phyloP scores from a whole-genome alignment of 78 protist genomes.

The Creolimax fragrantissima region DNA sequence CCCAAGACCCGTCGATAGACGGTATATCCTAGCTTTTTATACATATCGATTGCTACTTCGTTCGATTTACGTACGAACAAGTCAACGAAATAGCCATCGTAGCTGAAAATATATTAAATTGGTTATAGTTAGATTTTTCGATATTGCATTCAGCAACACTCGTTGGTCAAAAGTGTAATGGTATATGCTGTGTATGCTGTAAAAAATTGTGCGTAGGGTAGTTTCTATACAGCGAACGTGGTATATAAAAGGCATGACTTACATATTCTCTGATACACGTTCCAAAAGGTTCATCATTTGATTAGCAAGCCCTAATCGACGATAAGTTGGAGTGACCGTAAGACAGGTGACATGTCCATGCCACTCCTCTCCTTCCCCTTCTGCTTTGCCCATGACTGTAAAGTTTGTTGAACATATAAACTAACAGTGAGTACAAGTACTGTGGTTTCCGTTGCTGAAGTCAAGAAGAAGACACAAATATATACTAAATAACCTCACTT shows the following conservation, averaged over 20 bases:
- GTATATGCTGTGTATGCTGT: no score
- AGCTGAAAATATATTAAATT: background rate
- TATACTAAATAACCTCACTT: background rate
- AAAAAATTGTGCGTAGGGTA: background rate
- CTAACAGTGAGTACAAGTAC: background rate
- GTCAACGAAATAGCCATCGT: conserved; percentile 89
- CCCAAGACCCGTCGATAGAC: conserved; percentile 74
- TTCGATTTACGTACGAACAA: conserved; percentile 87
- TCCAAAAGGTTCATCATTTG: conserved; percentile 83
- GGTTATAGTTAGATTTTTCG: no score
- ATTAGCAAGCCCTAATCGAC: conserved; percentile 71
- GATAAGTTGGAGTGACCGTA: conserved; percentile 87
- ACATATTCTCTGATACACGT: conserved; percentile 62
- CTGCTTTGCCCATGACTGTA: conserved; percentile 76
- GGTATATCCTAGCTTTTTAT: conserved; percentile 72
- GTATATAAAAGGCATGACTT: no score
- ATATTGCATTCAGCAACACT: no score
- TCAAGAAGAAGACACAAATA: background rate
- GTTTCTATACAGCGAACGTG: background rate
- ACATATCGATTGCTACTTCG: conserved; percentile 80
- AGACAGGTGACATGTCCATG: conserved; percentile 97
- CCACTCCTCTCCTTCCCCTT: conserved; percentile 72
- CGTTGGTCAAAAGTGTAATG: no score
- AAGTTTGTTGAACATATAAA: background rate
- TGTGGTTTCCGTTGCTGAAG: background rate